Percentiles rank a stretch among this genome's conserved stretches.
Conservation (phyloP, 2,329 filamentous ascomycete genomes). For the Trichophaea hybrida region DNA sequence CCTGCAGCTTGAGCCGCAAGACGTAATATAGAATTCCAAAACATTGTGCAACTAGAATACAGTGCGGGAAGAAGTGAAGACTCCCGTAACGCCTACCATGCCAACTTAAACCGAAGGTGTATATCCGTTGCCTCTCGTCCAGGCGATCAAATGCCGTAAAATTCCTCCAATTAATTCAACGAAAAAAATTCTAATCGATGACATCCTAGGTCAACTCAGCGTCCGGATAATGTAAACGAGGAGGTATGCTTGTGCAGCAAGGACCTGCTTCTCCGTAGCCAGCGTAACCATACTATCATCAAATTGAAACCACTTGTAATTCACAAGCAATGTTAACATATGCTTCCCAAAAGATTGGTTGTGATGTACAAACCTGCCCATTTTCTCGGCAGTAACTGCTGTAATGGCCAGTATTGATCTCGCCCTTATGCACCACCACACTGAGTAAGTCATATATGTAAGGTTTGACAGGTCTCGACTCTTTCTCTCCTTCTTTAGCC, state of each 20-base stretch:
- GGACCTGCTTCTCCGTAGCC: slow-evolving; percentile 69
- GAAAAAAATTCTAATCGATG: background rate
- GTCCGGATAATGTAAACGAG: slow-evolving; percentile 70
- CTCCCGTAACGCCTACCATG: too few species aligned
- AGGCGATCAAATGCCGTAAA: background rate
- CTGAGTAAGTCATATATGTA: slow-evolving; percentile 78
- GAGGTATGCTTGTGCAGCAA: slow-evolving; percentile 75
- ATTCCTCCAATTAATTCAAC: background rate
- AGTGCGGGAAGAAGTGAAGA: too few species aligned
- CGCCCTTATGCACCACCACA: slow-evolving; percentile 84
- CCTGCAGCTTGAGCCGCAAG: too few species aligned
- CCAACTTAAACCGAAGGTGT: background rate
- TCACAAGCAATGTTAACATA: background rate
- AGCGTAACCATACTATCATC: slow-evolving; percentile 87
- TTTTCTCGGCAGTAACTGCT: slow-evolving; percentile 75
- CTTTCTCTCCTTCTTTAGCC: slow-evolving; percentile 7
- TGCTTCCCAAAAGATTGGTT: background rate
- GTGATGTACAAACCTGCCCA: slow-evolving; percentile 43
- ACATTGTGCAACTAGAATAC: too few species aligned
- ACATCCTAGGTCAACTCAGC: slow-evolving; percentile 27
- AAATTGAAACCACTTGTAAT: slow-evolving; percentile 72
- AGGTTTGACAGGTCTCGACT: slow-evolving; percentile 40
- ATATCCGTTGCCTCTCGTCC: background rate
- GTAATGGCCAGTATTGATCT: slow-evolving; percentile 85
- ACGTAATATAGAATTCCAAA: too few species aligned